Base-by-base conservation (phyloP, 345 rosid species). In the Eucalyptus shirleyi region DNA sequence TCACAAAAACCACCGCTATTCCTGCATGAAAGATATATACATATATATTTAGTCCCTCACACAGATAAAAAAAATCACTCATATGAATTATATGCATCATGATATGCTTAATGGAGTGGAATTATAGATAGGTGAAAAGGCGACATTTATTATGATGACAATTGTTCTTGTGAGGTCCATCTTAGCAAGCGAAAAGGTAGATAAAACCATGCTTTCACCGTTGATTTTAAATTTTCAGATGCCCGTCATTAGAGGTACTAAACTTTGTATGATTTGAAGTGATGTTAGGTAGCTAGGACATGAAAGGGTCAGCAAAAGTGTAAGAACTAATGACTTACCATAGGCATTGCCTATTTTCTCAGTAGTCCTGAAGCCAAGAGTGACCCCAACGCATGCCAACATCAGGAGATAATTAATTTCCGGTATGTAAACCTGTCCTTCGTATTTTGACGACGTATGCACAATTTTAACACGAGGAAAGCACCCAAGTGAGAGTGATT, bases 361-460 rank as follows among this genome's bases (percentile, higher is more conserved):
- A 1, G 95, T 94, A 77, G 91, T 93, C 88, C 50, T 90, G 91
- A 95, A 93, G n/a, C 95, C 94, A 42, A 91, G 87, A 8, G 95
- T 95, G 88, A 94, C 93, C 2, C 89, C 92, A 1, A 94, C 86
- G 30, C 94, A 94, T 51, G 95, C 94, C 6, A 95, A 6, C 95
- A 94, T 95, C 12, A 95, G 92, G 5, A 94, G 65, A 81, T 91
- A 91, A 88, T 95, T 95, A 56, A 94, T 50, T 85, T 94, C 96
- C 2, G 96, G 96, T 9, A 95, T 86, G 69, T 93, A 94, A 85
- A 94, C 94, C 62, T 94, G 96, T 10, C 97, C 97, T 50, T 88
- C 92, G n/a, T 90, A 88, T 56, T 92, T 87, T 3, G 93, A 21
- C 2, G 97, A 95, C 6, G 95, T 95, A 65, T 94, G 96, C 10